Evolutionary conservation across 1,284 basidiomycete species (phyloP), one percentile per base, ranked within the genome.

Genomic region (Retiboletus fuscus): DNA sequence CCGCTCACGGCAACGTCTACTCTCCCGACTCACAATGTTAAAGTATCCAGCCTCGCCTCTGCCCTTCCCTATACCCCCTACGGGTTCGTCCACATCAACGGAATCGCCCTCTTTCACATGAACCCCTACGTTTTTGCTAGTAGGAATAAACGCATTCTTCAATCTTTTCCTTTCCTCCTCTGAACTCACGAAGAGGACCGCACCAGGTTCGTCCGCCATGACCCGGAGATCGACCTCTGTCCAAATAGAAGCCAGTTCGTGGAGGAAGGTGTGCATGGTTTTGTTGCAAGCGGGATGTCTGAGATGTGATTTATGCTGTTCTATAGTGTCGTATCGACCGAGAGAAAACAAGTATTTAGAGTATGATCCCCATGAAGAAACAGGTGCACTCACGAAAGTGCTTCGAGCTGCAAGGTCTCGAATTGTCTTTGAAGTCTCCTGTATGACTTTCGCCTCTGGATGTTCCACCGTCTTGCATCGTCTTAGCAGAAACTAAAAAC

Each of bases 401-500:
- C 26, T 53, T 70, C 44, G 16, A 84, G 39, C 39, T 39, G 6
- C 39, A 39, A 39, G 39, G 39, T 39, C 39, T 39, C 39, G 13
- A 39, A 39, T 39, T 6, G 39, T 12, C 39, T 39, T 39, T 12
- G 39, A 39, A 34, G 10, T 39, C 39, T 39, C 39, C 7, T 46
- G 61, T 4, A 43, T 22, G 24, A 67, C 62, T 46, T 61, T 67
- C 6, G 75, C 74, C 6, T 76, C 66, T 20, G 67, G 75, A 69
- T 80, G 72, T 26, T 70, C 68, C 5, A 78, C 74, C 0, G 79
- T 83, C 68, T 53, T 84, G 80, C 0, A 64, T 43, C 1, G 39
- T 39, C 39, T 39, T 39, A 39, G 39, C 39, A 39, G 80, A 70
- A 24, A 85, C 65, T 0, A 85, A 69, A 49, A 67, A 74, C 0